Percentiles rank a stretch among this genome's conserved stretches.
These are phyloP conservation scores for Dalbergia cultrata DNA, from an alignment of 306 rosid genomes.

Conservation along the genomic window DNA sequence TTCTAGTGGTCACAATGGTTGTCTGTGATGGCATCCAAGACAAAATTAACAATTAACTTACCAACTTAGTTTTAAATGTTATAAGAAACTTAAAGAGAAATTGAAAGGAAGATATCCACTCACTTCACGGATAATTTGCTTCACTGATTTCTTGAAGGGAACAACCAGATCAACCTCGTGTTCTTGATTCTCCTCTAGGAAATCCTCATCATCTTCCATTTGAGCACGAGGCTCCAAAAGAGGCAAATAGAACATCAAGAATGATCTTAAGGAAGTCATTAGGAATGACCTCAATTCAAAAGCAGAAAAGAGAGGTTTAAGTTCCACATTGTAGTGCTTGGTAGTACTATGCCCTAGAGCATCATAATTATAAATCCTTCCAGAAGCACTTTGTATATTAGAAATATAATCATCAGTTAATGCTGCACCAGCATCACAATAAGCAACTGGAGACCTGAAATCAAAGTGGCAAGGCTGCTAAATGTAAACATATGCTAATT, in stretches of 20 bases:
- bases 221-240: conserved; percentile 82
- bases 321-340: conserved; percentile 75
- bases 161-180: conserved; percentile 55
- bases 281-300: conserved; percentile 66
- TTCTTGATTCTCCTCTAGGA: conserved; percentile 59
- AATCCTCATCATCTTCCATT: conserved; percentile 80
- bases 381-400: conserved; percentile 55
- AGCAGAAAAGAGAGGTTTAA: conserved; percentile 86
- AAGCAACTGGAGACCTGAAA: conserved; percentile 75
- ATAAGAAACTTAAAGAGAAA: conserved; percentile 27
- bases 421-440: conserved; percentile 81
- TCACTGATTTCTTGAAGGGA: conserved; percentile 84
- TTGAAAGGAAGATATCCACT: conserved; percentile 8
- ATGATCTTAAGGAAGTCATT: conserved; percentile 75
- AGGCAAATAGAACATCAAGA: conserved; percentile 80
- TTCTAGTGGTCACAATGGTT: conserved; percentile 82
- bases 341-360: conserved; percentile 59
- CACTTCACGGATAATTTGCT: conserved; percentile 91
- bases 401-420: conserved; percentile 69
- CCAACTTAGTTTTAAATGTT: conserved; percentile 23
- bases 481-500: conserved; percentile 39
- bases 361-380: conserved; percentile 52
- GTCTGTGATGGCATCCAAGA: conserved; percentile 61
- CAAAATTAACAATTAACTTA: conserved; percentile 6
- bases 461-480: conserved; percentile 51